Evolutionary conservation across 140 eudicot species (phyloP).

Genomic region (Flaveria floridana): DNA sequence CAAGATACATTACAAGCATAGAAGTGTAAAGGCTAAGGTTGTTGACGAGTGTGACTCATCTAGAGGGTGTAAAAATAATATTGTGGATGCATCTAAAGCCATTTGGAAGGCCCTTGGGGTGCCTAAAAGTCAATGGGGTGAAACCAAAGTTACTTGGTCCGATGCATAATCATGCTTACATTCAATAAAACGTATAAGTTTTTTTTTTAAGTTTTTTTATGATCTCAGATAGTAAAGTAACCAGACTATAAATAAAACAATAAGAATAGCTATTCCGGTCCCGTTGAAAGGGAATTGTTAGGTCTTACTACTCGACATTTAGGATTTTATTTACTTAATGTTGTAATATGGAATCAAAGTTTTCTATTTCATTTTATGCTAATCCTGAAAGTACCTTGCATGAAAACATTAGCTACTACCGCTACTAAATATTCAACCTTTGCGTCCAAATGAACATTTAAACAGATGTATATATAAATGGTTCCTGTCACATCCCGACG

Average conservation of each 20-base stretch:
- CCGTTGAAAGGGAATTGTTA: too few relatives aligned
- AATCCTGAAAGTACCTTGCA: too few relatives aligned
- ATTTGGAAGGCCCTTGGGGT: constrained; percentile 67
- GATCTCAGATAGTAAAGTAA: background rate
- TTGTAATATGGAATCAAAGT: too few relatives aligned
- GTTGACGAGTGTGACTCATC: constrained; percentile 37
- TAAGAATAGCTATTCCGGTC: background rate
- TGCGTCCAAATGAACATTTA: too few relatives aligned
- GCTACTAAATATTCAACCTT: too few relatives aligned
- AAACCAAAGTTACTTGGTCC: constrained; percentile 47
- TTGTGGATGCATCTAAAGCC: constrained; percentile 58
- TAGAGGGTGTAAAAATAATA: constrained; percentile 37
- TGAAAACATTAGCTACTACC: too few relatives aligned
- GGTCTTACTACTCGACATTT: background rate
- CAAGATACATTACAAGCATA: constrained; percentile 17
- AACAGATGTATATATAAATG: too few relatives aligned
- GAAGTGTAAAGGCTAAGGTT: constrained; percentile 37
- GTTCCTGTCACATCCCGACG: too few relatives aligned
- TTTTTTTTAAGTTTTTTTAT: background rate
- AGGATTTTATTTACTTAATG: background rate
- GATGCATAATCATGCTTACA: constrained; percentile 32
- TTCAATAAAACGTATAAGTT: background rate
- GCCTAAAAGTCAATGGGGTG: constrained; percentile 42
- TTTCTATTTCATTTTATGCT: too few relatives aligned
- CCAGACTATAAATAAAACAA: background rate